Base-by-base conservation (phyloP, 306 rosid genomes). In the Gastrolobium bilobum region DNA sequence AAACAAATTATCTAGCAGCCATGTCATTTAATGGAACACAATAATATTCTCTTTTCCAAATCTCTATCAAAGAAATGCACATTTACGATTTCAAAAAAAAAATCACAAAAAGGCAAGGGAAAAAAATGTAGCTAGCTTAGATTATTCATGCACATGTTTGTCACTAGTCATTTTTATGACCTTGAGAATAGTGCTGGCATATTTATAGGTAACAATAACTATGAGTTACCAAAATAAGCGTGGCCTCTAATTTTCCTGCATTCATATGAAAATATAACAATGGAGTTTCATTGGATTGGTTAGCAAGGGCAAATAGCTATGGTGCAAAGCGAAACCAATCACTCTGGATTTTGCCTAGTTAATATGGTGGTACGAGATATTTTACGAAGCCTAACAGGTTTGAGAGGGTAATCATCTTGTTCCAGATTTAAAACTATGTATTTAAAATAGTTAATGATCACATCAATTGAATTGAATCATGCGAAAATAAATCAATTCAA, bases 271-370 rank as follows among this genome's bases (percentile, higher is more conserved):
- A 57, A 34, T 39, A 52, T 10, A 52, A 43, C 11, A 35, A 6
- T 52, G 5, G n/a, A 70, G 64, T 5, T 70, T 62, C 54, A 8
- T 7, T 73, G 40, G 57, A n/a, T 46, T 30, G 71, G 51, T 62
- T 31, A 52, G 58, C 47, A 72, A 53, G 29, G 48, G 29, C 43
- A 72, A 53, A 63, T 14, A 29, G 33, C 68, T 72, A 71, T 60
- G 43, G 15, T 50, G 67, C 48, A 50, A 9, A 31, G 37, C 37
- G 37, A 10, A 7, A 40, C n/a, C 57, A 60, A 50, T n/a, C 74
- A 72, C 51, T 15, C 14, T 43, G 30, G 56, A 65, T 11, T 64
- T 65, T 63, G 38, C 46, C 26, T 2, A 42, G 42, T 33, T 42
- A 51, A 44, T 33, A 47, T 31, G 68, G 62, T 31, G 68, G 62